Evolutionary conservation across 345 rosid genomes (phyloP).

Genomic region (Linum lewisii): DNA sequence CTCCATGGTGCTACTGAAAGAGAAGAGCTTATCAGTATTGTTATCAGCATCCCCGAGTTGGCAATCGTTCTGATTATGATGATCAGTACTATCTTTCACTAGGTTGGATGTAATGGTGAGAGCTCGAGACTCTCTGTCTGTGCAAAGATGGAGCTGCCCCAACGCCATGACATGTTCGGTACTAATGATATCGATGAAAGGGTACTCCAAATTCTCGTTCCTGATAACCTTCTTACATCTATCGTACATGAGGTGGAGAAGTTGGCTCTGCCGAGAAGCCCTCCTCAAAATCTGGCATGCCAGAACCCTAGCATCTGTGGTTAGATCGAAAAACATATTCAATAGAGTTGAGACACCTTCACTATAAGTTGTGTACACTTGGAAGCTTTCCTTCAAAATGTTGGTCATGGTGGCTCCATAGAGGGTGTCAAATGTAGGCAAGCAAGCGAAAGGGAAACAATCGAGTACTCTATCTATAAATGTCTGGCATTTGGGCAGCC

Average conservation of each 20-base stretch:
- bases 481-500: constrained; percentile 55
- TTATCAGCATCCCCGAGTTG: no score
- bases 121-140: not conserved
- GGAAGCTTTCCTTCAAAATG: constrained; percentile 83
- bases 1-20: constrained; percentile 38
- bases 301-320: constrained; percentile 48
- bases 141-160: constrained; percentile 31
- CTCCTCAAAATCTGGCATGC: constrained; percentile 58
- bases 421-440: constrained; percentile 24
- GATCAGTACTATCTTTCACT: not conserved
- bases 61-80: not conserved
- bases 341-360: constrained; percentile 46
- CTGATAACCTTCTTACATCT: constrained; percentile 37
- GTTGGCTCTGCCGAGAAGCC: constrained; percentile 47
- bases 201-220: constrained; percentile 55
- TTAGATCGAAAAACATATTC: constrained; percentile 52
- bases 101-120: not conserved
- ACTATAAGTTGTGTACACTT: constrained; percentile 42
- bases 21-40: constrained; percentile 16
- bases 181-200: constrained; percentile 46
- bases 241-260: constrained; percentile 42
- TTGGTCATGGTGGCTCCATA: constrained; percentile 52
- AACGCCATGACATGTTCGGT: constrained; percentile 52
- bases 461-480: constrained; percentile 53
- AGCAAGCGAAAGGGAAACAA: constrained; percentile 31